Conservation (phyloP, 352 stramenopile genomes). For the Phytophthora citricola region DNA sequence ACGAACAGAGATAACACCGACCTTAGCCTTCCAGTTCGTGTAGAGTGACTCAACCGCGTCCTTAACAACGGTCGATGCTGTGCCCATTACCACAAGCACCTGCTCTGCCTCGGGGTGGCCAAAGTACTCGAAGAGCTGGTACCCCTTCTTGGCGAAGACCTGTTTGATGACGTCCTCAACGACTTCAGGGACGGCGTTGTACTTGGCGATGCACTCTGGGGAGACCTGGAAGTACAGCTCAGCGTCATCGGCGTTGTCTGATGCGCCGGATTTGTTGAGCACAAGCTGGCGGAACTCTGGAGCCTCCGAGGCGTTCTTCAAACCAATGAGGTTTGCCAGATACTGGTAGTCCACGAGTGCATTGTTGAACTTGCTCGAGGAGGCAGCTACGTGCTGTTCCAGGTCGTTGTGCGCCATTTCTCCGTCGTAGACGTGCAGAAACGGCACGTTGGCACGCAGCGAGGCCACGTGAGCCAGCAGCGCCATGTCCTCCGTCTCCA, state of each 20-base stretch:
- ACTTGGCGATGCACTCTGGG: conserved; percentile 87
- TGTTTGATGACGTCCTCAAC: conserved; percentile 86
- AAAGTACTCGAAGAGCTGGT: conserved; percentile 93
- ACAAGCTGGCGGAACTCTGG: conserved; percentile 72
- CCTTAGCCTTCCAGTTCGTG: conserved; percentile 85
- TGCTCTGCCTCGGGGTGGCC: conserved; percentile 85
- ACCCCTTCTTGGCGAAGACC: conserved; percentile 82
- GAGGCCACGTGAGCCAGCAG: conserved; percentile 91
- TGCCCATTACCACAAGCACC: conserved; percentile 93
- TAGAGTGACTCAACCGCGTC: conserved; percentile 88
- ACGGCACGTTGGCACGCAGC: conserved; percentile 90
- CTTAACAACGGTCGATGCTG: conserved; percentile 87
- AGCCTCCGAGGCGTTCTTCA: conserved; percentile 50
- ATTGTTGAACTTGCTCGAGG: conserved; percentile 65
- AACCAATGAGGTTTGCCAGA: conserved; percentile 70
- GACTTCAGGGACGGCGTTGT: conserved; percentile 62
- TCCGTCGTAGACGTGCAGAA: conserved; percentile 95
- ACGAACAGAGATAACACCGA: conserved; percentile 89
- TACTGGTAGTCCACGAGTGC: conserved; percentile 75
- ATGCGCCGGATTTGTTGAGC: conserved; percentile 54
- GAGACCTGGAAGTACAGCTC: conserved; percentile 94
- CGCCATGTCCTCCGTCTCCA: conserved; percentile 93
- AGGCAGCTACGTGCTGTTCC: conserved; percentile 48
- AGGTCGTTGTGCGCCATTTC: conserved; percentile 91
- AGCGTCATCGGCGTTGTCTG: conserved; percentile 65